Evolutionary conservation across 2,329 filamentous ascomycete genomes (phyloP).

Genomic region (Penicillium decumbens): DNA sequence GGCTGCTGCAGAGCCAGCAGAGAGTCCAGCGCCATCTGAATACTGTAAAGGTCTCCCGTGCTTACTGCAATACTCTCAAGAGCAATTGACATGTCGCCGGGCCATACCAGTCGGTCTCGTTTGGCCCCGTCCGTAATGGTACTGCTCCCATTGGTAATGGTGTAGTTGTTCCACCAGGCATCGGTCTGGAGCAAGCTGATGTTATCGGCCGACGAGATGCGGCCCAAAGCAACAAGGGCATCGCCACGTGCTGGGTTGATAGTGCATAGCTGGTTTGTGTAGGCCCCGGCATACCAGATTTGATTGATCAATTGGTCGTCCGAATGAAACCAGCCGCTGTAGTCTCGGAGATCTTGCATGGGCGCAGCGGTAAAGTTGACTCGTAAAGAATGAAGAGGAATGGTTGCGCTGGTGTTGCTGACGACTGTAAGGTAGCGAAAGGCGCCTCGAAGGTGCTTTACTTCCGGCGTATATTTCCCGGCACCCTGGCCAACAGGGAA

Average conservation of each 20-base stretch:
- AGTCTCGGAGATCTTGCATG: conserved; percentile 42
- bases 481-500: conserved; percentile 36
- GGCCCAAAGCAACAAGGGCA: conserved; percentile 1
- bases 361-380: conserved; percentile 44
- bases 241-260: conserved; percentile 28
- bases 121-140: conserved; percentile 42
- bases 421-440: conserved; percentile 47
- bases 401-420: conserved; percentile 41
- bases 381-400: conserved; percentile 35
- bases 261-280: conserved; percentile 41
- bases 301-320: conserved; percentile 50
- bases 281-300: conserved; percentile 55
- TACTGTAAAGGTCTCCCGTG: conserved; percentile 50
- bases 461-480: conserved; percentile 42
- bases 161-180: conserved; percentile 32
- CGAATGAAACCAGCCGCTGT: conserved; percentile 51
- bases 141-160: conserved; percentile 28
- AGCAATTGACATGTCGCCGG: conserved; percentile 58
- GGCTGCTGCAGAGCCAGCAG: conserved; percentile 46
- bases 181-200: conserved; percentile 16
- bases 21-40: conserved; percentile 49
- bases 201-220: conserved; percentile 4
- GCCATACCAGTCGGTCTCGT: conserved; percentile 50
- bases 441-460: conserved; percentile 42
- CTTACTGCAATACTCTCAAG: conserved; percentile 53